These are phyloP conservation scores for Xerocomellus intermedius DNA, from an alignment of 768 basidiomycete species.

Conservation along the genomic window DNA sequence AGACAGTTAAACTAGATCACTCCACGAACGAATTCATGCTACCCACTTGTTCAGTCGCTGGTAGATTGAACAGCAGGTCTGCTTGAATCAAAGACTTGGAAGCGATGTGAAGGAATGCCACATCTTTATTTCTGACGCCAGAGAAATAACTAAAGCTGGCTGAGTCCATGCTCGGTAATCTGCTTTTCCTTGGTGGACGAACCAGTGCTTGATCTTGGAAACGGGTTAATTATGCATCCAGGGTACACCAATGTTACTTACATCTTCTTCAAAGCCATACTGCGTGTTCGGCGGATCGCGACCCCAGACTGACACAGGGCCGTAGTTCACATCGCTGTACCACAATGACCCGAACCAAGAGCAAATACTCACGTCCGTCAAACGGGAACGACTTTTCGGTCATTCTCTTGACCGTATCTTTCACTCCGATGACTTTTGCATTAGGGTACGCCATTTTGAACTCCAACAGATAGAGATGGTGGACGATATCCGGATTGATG, in stretches of 20 bases:
- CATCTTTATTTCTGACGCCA: conserved; percentile 72
- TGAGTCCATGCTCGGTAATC: neutral
- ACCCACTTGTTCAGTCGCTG: conserved; percentile 68
- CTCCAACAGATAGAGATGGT: conserved; percentile 59
- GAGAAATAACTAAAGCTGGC: conserved; percentile 55
- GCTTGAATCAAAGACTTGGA: conserved; percentile 76
- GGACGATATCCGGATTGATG: conserved; percentile 55
- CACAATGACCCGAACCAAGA: neutral
- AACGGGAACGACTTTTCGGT: conserved; percentile 52
- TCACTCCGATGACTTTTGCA: conserved; percentile 71
- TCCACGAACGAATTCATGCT: neutral
- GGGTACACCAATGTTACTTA: conserved; percentile 20
- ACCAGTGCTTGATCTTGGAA: conserved; percentile 53
- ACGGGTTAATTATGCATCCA: neutral
- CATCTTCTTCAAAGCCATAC: conserved; percentile 80
- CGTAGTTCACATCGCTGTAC: neutral
- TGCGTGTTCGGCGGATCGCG: conserved; percentile 57
- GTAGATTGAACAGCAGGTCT: conserved; percentile 83
- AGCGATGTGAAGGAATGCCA: conserved; percentile 74
- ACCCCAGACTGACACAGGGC: conserved; percentile 48
- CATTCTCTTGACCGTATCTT: conserved; percentile 50
- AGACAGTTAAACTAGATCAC: neutral
- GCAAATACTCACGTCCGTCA: conserved; percentile 55
- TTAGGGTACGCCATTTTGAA: conserved; percentile 69
- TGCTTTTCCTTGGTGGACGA: neutral